These are phyloP conservation scores for Coemansia sp. DNA, from an alignment of 192 early-diverging fungal species.

Conservation along the genomic window DNA sequence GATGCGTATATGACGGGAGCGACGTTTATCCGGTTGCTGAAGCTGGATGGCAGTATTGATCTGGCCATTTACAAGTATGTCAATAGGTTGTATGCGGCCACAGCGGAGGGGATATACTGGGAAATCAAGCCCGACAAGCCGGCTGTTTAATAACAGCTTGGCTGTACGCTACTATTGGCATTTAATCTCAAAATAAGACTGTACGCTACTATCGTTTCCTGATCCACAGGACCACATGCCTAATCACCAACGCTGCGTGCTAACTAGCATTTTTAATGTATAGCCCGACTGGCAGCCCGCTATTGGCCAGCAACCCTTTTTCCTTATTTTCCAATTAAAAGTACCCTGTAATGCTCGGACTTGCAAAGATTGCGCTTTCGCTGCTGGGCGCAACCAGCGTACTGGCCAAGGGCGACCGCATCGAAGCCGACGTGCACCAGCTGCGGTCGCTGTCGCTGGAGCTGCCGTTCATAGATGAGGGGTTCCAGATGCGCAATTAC, in stretches of 20 bases:
- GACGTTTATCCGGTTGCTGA: constrained; percentile 68
- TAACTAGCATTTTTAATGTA: neutral
- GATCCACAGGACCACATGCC: no score
- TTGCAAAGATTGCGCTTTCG: constrained; percentile 30
- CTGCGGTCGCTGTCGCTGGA: constrained; percentile 43
- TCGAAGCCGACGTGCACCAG: constrained; percentile 38
- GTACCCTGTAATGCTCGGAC: constrained; percentile 20
- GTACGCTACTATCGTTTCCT: neutral
- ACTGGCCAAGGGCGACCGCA: constrained; percentile 19
- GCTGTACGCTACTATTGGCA: no score
- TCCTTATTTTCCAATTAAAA: neutral
- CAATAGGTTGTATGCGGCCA: constrained; percentile 33
- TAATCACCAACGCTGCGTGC: no score
- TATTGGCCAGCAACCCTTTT: neutral
- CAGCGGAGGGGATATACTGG: neutral
- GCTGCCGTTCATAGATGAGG: constrained; percentile 61
- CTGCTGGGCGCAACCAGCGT: constrained; percentile 16
- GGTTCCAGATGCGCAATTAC: constrained; percentile 84
- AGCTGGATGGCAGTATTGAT: constrained; percentile 29
- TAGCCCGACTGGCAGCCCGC: neutral
- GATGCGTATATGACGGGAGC: constrained; percentile 90
- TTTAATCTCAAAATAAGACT: neutral
- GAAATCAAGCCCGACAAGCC: neutral
- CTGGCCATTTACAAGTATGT: constrained; percentile 38
- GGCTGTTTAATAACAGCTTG: no score